Conservation (phyloP, 306 rosid genomes). For the Quercus bicolor region DNA sequence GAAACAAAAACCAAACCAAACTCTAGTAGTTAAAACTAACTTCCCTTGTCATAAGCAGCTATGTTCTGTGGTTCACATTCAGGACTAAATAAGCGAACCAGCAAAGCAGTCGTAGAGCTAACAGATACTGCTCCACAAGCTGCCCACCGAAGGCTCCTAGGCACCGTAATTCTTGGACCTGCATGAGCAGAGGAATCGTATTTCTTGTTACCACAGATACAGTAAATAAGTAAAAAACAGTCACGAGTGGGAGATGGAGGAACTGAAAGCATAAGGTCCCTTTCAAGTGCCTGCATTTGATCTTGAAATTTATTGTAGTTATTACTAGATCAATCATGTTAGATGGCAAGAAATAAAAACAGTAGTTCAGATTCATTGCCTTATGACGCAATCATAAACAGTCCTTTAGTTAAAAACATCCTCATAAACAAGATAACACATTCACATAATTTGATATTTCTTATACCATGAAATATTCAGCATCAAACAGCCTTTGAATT, state of each 20-base stretch:
- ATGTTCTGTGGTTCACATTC: slow-evolving; percentile 97
- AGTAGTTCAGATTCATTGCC: neutral
- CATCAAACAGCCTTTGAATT: neutral
- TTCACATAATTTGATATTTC: neutral
- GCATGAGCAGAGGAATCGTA: slow-evolving; percentile 14
- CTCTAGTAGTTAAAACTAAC: slow-evolving; percentile 14
- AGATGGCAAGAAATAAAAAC: neutral
- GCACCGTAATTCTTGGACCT: slow-evolving; percentile 87
- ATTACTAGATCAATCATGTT: neutral
- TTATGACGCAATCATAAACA: neutral
- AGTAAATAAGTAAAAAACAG: no score
- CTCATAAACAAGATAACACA: neutral
- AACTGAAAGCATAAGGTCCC: neutral
- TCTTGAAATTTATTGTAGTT: neutral
- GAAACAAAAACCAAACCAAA: no score
- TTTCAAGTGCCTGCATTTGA: neutral
- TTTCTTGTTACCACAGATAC: no score
- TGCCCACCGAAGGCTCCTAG: slow-evolving; percentile 86
- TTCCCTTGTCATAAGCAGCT: slow-evolving; percentile 79
- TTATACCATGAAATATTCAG: neutral
- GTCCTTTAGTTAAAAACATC: neutral
- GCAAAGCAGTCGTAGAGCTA: slow-evolving; percentile 76
- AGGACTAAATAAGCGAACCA: slow-evolving; percentile 83
- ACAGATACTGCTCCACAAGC: slow-evolving; percentile 76
- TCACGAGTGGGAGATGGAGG: neutral